Evolutionary conservation across 768 basidiomycete genomes (phyloP).

Genomic region (Pleurotus tuoliensis): DNA sequence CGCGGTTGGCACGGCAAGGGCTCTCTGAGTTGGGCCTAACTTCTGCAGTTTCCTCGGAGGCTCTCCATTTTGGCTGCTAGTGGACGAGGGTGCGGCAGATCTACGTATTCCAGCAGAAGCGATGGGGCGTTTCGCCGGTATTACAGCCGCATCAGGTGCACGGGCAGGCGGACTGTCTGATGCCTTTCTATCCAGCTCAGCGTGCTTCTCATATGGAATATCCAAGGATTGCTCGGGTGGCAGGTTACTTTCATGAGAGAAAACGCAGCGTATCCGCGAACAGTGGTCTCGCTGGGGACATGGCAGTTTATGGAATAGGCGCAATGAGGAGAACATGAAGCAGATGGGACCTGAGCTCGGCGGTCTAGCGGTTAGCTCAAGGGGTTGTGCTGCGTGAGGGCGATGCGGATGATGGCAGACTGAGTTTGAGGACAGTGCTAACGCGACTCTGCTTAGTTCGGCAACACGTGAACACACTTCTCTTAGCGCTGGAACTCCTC

Average conservation of each 20-base stretch:
- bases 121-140: conserved; percentile 52
- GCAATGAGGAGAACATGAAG: conserved; percentile 60
- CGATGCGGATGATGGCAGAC: neutral
- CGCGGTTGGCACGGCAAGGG: conserved; percentile 38
- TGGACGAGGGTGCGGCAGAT: conserved; percentile 15
- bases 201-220: conserved; percentile 30
- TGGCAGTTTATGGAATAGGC: conserved; percentile 51
- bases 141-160: conserved; percentile 18
- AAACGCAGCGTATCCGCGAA: conserved; percentile 52
- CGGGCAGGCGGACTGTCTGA: conserved; percentile 12
- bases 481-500: neutral
- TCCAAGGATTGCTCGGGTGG: conserved; percentile 31
- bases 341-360: neutral
- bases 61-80: conserved; percentile 28
- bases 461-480: neutral
- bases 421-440: neutral
- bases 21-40: conserved; percentile 37
- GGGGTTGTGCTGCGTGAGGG: neutral
- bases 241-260: conserved; percentile 52
- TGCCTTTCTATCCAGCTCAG: conserved; percentile 7
- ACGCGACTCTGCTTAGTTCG: neutral
- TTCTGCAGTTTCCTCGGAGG: conserved; percentile 67
- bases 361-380: neutral
- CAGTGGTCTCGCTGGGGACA: conserved; percentile 59
- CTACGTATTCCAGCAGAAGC: conserved; percentile 22